A percentile compares a stretch with the other conserved stretches of the same genome.
Conservation (phyloP, 2,329 filamentous ascomycete genomes). For the Neopestalotiopsis rosae region DNA sequence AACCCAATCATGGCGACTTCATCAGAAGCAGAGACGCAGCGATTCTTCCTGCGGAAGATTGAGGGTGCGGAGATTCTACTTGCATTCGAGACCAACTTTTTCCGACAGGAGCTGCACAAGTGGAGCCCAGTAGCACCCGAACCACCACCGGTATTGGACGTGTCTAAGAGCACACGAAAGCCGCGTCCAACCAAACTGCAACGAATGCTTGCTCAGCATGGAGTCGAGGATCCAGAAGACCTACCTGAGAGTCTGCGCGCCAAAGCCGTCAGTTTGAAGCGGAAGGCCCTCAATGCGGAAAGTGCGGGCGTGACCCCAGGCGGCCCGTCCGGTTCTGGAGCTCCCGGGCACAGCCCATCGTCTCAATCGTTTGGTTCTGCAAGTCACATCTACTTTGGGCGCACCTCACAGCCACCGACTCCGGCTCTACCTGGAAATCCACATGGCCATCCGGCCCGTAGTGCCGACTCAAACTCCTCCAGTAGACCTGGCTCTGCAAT, state of each 20-base stretch:
- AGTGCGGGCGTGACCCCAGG: constrained; percentile 48
- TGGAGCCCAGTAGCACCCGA: constrained; percentile 90
- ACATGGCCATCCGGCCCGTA: constrained; percentile 40
- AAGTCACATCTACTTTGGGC: constrained; percentile 40
- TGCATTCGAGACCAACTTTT: constrained; percentile 94
- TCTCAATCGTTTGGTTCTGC: constrained; percentile 37
- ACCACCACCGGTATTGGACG: constrained; percentile 83
- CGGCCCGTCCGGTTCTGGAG: constrained; percentile 21
- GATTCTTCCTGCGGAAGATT: constrained; percentile 96
- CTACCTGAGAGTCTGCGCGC: constrained; percentile 82
- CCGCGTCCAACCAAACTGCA: constrained; percentile 96
- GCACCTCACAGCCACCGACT: constrained; percentile 42
- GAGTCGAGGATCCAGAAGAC: constrained; percentile 89
- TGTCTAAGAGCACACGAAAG: constrained; percentile 91
- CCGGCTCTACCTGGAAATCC: constrained; percentile 39
- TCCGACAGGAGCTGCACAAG: constrained; percentile 93
- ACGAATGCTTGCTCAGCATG: constrained; percentile 88
- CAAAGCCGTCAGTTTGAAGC: constrained; percentile 75
- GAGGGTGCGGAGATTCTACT: constrained; percentile 95
- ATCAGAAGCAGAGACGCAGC: constrained; percentile 85
- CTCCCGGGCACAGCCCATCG: constrained; percentile 38
- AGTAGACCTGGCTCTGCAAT: constrained; percentile 37
- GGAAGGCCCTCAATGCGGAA: constrained; percentile 70
- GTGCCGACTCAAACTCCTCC: constrained; percentile 40
- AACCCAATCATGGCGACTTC: constrained; percentile 81